Evolutionary conservation across 2,329 filamentous ascomycete genomes (phyloP), one percentile per base, ranked within the genome.

Genomic region (Cadophora sp.): DNA sequence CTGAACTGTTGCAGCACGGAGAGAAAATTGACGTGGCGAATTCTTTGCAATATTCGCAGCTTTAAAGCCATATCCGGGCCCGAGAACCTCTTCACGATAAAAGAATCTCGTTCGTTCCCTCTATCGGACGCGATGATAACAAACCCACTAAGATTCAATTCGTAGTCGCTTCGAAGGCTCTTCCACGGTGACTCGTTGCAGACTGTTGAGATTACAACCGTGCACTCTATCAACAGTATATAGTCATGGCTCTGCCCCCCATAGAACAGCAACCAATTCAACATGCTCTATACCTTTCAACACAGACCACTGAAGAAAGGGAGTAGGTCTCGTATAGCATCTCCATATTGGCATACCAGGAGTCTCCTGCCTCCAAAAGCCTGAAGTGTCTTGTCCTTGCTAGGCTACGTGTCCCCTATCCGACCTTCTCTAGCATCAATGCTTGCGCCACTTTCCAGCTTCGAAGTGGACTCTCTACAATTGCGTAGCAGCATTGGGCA

Each of bases 1-100:
- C 51, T 67, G 34, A 69, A 71, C 40, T 46, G 62, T 56, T 66
- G 53, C 37, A 69, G 55, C 37, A 69, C 58, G 27, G 16, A 50
- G 34, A 71, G 27, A 48, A 71, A 62, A 29, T 69, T 67, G 24
- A 64, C 59, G 46, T 65, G 37, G 31, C 53, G 55, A 59, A 71
- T 69, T 55, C 29, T 67, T 43, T 48, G 31, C 26, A 71, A 64
- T 31, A 69, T 69, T 26, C 19, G 26, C 63, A 69, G 46, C 56
- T 69, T 71, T 58, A 37, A 27, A 58, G 61, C 27, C 40, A 60
- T 53, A 59, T 66, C 63, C 56, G 26, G 34, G 46, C 62, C 62
- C 7, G 51, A 71, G 34, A 71, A 59, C 51, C 56, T 37, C 58
- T 64, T 65, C 12, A 69, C 40, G 40, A 53, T 60, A 27, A 66